Base-by-base conservation (phyloP, 1,139 yeast genomes). In the Yamadazyma mexicana region DNA sequence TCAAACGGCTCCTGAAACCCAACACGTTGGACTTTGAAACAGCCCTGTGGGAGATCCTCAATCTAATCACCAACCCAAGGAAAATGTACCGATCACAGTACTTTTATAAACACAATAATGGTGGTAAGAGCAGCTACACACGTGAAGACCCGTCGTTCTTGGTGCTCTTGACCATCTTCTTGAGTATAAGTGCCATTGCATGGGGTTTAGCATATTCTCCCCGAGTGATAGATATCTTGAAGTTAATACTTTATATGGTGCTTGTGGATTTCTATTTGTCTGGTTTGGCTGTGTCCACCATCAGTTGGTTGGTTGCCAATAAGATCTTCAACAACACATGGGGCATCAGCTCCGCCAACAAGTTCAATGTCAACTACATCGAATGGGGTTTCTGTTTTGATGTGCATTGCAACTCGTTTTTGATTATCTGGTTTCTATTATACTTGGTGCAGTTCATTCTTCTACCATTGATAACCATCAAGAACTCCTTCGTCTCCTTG, bases 351-450 rank as follows among this genome's bases (percentile, higher is more conserved):
- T 37, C 44, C n/a, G 47, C 47, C 18, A 39, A 40, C 27, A 50
- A 46, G 35, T 61, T 61, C 44, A 62, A 57, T 39, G 74, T 77
- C 33, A 79, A 79, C 40, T 78, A 80, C 47, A 72, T 89, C 35
- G 96, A 88, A 56, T 89, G 96, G 96, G 91, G 92, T 0, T 89
- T 87, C 58, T 88, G 97, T 62, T 89, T 89, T 59, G 97, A 89
- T 56, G 83, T 89, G 18, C 97, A 89, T 61, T 88, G 96, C 64
- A 89, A 89, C 61, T 79, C 96, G 26, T 89, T 87, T 54, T 66
- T 89, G 50, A 70, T 86, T 20, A 82, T 89, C 40, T 88, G 95
- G 95, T 73, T 87, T 43, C 64, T 79, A 40, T 69, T 89, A 31
- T 89, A 89, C 58, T 75, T 87, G 49, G 52, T 87, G 23, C 96